A percentile compares a stretch with the other conserved stretches of the same genome.
Evolutionary conservation across 495 filamentous ascomycete genomes (phyloP).

Genomic region (Aspergillus wentii): DNA sequence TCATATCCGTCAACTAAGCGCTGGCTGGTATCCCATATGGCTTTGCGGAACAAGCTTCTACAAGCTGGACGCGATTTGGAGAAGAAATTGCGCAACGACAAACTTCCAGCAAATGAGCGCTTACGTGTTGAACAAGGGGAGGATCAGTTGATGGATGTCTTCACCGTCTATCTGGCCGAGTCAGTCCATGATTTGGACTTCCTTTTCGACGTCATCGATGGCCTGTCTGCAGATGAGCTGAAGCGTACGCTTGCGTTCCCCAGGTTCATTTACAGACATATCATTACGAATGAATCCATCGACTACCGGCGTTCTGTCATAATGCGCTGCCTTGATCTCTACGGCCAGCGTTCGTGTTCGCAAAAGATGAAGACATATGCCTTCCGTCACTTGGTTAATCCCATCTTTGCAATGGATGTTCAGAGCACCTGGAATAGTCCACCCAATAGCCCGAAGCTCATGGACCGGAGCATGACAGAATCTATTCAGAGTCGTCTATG

Average conservation of each 20-base stretch:
- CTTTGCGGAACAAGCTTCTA: slow-evolving; percentile 65
- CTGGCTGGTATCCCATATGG: slow-evolving; percentile 76
- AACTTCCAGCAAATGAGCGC: slow-evolving; percentile 63
- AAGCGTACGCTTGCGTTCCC: slow-evolving; percentile 71
- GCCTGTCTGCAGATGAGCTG: slow-evolving; percentile 76
- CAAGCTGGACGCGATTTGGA: slow-evolving; percentile 68
- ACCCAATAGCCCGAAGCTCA: slow-evolving; percentile 62
- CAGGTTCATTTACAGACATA: slow-evolving; percentile 75
- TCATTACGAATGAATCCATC: slow-evolving; percentile 79
- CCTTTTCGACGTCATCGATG: slow-evolving; percentile 83
- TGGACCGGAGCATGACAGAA: slow-evolving; percentile 86
- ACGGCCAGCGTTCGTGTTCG: slow-evolving; percentile 66
- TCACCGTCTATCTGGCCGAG: slow-evolving; percentile 70
- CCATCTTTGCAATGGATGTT: slow-evolving; percentile 95
- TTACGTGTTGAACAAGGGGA: slow-evolving; percentile 85
- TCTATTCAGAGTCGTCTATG: slow-evolving; percentile 90
- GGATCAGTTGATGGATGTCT: slow-evolving; percentile 82
- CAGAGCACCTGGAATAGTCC: slow-evolving; percentile 52
- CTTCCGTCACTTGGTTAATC: slow-evolving; percentile 89
- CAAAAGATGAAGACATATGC: slow-evolving; percentile 92
- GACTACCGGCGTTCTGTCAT: slow-evolving; percentile 85
- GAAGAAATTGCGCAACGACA: slow-evolving; percentile 60
- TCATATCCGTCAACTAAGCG: slow-evolving; percentile 43
- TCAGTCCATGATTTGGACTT: slow-evolving; percentile 78
- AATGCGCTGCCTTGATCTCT: slow-evolving; percentile 82